Percentiles rank a stretch among this genome's conserved stretches.
Evolutionary conservation across 23 red algal genomes (phyloP).

Genomic region (Cyanidiococcus yangmingshanensis): DNA sequence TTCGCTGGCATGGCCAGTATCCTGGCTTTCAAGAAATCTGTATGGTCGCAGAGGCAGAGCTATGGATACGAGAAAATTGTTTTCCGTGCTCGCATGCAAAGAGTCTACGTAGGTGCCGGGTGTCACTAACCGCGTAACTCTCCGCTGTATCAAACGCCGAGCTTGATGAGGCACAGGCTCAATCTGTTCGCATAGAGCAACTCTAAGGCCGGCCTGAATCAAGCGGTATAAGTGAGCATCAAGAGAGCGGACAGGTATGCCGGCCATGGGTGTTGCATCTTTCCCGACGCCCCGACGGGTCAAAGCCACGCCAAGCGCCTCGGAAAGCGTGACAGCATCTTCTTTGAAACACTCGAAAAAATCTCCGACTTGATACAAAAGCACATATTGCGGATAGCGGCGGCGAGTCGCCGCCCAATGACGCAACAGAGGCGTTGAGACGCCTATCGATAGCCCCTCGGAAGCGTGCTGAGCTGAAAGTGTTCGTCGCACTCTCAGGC

Average conservation of each 20-base stretch:
- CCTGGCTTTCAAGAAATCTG: background rate
- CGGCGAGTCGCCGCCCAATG: background rate
- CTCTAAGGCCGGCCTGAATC: slow-evolving; percentile 20
- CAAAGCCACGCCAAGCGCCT: slow-evolving; percentile 25
- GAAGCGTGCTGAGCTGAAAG: no score
- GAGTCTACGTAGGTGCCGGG: slow-evolving; percentile 22
- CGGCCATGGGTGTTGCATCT: slow-evolving; percentile 25
- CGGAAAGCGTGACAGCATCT: slow-evolving; percentile 22
- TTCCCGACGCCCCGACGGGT: slow-evolving; percentile 20
- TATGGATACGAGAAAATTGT: slow-evolving; percentile 24
- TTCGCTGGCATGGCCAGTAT: background rate
- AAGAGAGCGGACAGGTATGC: slow-evolving; percentile 25
- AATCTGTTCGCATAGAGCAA: slow-evolving; percentile 26
- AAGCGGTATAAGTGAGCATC: slow-evolving; percentile 26
- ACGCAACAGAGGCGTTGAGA: slow-evolving; percentile 1
- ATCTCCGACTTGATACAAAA: slow-evolving; percentile 27
- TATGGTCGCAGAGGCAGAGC: background rate
- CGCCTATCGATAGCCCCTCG: no score
- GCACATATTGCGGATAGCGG: slow-evolving; percentile 18
- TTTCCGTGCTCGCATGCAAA: background rate
- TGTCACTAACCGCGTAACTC: slow-evolving; percentile 19
- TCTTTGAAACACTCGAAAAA: slow-evolving; percentile 31
- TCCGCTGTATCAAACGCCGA: slow-evolving; percentile 1
- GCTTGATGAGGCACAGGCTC: background rate
- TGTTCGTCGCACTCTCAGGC: no score